Evolutionary conservation across 2,329 filamentous ascomycete genomes (phyloP).

Genomic region (Aspergillus tubingensis): DNA sequence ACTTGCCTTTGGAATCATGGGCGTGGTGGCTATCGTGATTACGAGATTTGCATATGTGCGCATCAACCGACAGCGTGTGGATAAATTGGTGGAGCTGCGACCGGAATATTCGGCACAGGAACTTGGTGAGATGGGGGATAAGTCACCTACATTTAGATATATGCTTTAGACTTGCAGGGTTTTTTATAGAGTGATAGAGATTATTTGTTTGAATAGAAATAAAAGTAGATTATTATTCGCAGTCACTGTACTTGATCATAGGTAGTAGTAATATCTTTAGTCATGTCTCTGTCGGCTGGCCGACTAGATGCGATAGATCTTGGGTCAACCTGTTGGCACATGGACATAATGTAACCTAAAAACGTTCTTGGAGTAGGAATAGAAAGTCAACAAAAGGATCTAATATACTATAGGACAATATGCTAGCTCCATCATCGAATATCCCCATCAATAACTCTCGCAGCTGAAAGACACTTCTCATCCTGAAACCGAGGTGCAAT

Average conservation of each 20-base stretch:
- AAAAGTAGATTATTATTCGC: too few relatives aligned
- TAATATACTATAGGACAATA: too few relatives aligned
- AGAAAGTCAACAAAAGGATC: too few relatives aligned
- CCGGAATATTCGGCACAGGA: conserved; percentile 47
- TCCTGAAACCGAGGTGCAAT: conserved; percentile 51
- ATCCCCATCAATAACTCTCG: conserved; percentile 32
- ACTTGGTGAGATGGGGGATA: conserved; percentile 62
- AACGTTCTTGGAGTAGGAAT: too few relatives aligned
- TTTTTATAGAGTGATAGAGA: too few relatives aligned
- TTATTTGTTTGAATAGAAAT: too few relatives aligned
- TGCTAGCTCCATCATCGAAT: conserved; percentile 10
- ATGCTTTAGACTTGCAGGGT: conserved; percentile 44
- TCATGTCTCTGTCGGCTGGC: too few relatives aligned
- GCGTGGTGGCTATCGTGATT: conserved; percentile 48
- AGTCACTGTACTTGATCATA: too few relatives aligned
- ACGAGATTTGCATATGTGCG: conserved; percentile 55
- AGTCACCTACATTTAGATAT: conserved; percentile 64
- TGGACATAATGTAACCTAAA: too few relatives aligned
- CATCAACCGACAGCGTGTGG: conserved; percentile 59
- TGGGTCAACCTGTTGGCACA: too few relatives aligned
- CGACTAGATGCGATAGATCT: too few relatives aligned
- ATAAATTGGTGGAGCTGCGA: conserved; percentile 31
- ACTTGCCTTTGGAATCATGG: conserved; percentile 52
- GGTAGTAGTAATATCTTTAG: too few relatives aligned
- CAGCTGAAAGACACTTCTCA: conserved; percentile 46